A percentile compares a stretch with the other conserved stretches of the same genome.
Conservation (phyloP, 2,329 filamentous ascomycete species). For the Cordyceps tenuipes region DNA sequence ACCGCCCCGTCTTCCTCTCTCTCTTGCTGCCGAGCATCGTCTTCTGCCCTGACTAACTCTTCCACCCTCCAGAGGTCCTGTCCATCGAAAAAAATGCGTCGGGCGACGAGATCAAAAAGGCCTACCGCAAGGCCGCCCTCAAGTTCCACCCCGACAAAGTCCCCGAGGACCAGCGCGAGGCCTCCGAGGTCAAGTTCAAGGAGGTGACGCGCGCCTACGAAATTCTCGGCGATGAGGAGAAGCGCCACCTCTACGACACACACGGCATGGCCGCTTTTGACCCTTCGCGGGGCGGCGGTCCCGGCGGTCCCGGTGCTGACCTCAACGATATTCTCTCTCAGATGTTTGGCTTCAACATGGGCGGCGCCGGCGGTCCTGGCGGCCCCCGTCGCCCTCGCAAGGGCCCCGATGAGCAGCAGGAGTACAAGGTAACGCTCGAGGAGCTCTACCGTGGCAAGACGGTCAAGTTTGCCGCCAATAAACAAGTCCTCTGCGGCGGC, state of each 20-base stretch:
- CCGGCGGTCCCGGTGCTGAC: slow-evolving; percentile 64
- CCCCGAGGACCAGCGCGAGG: slow-evolving; percentile 71
- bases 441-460: slow-evolving; percentile 99
- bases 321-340: slow-evolving; percentile 88
- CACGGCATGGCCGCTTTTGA: slow-evolving; percentile 97
- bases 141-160: slow-evolving; percentile 95
- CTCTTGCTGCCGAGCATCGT: not conserved
- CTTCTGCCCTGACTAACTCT: slow-evolving; percentile 4
- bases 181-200: slow-evolving; percentile 90
- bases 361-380: slow-evolving; percentile 41
- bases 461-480: slow-evolving; percentile 90
- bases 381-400: slow-evolving; percentile 56
- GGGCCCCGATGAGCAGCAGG: slow-evolving; percentile 77
- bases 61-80: slow-evolving; percentile 58
- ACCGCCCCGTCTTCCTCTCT: not conserved
- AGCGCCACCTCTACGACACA: slow-evolving; percentile 82
- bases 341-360: slow-evolving; percentile 78
- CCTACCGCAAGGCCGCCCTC: slow-evolving; percentile 88
- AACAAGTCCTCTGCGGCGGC: slow-evolving; percentile 78
- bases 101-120: slow-evolving; percentile 83
- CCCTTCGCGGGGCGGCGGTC: slow-evolving; percentile 58
- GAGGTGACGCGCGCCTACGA: slow-evolving; percentile 90
- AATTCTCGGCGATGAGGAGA: slow-evolving; percentile 92
- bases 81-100: slow-evolving; percentile 63
- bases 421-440: slow-evolving; percentile 85